Percentiles rank a stretch among this genome's conserved stretches.
phyloP scores from a whole-genome alignment of 306 rosid genomes.

The Prunus mongolica region DNA sequence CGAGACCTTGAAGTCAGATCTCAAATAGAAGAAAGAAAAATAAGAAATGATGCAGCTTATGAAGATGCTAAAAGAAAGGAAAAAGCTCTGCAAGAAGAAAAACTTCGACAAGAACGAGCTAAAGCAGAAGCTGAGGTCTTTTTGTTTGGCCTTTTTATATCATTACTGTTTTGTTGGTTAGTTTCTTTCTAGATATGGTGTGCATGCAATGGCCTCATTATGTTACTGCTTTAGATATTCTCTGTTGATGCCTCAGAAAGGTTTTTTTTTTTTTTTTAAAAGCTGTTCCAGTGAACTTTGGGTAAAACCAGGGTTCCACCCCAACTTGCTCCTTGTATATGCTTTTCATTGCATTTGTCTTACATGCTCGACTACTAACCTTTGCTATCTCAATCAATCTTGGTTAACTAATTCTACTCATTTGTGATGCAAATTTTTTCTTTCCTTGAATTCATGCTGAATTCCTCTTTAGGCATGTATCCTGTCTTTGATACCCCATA shows the following conservation, averaged over 20 bases:
- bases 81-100: conserved; percentile 74
- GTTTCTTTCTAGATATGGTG: not conserved
- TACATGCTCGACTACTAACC: not conserved
- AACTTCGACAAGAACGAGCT: conserved; percentile 71
- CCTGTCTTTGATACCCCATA: not conserved
- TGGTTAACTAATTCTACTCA: not conserved
- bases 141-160: conserved; percentile 19
- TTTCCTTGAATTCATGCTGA: not conserved
- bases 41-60: conserved; percentile 81
- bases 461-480: not conserved
- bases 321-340: not conserved
- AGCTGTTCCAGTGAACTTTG: conserved; percentile 9
- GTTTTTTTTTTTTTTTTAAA: not conserved
- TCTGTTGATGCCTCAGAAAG: not conserved
- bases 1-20: conserved; percentile 75
- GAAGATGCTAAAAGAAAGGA: conserved; percentile 87
- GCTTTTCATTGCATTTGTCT: not conserved
- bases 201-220: not conserved
- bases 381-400: not conserved
- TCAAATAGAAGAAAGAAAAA: conserved; percentile 88
- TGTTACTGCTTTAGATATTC: not conserved
- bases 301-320: not conserved
- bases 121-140: conserved; percentile 82
- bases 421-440: not conserved
- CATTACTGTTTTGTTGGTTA: conserved; percentile 6